Conservation (phyloP, 352 stramenopile species). For the Hyaloperonospora arabidopsidis region DNA sequence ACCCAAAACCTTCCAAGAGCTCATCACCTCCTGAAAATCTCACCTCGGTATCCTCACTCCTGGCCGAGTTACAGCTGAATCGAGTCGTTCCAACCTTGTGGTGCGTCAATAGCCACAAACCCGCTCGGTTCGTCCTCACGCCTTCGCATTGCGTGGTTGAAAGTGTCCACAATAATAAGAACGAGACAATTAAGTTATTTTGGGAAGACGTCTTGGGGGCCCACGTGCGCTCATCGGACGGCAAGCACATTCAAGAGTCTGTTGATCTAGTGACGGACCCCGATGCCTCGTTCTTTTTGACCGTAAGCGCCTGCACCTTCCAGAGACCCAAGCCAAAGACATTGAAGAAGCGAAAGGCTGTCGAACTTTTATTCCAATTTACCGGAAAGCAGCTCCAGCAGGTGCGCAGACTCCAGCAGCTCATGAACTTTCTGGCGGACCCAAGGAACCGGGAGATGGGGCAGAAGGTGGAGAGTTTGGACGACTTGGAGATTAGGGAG, state of each 20-base stretch:
- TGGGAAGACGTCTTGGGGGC: conserved; percentile 51
- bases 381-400: conserved; percentile 28
- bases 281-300: conserved; percentile 32
- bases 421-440: conserved; percentile 49
- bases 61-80: conserved; percentile 27
- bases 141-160: conserved; percentile 17
- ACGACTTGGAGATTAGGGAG: conserved; percentile 22
- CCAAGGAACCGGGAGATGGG: conserved; percentile 29
- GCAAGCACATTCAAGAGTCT: conserved; percentile 27
- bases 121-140: conserved; percentile 20
- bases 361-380: conserved; percentile 48
- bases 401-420: conserved; percentile 26
- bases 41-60: conserved; percentile 7
- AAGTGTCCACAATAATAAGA: conserved; percentile 4
- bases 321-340: conserved; percentile 20
- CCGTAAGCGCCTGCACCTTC: conserved; percentile 38
- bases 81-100: conserved; percentile 29
- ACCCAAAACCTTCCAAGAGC: too few species aligned
- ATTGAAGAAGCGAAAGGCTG: conserved; percentile 35
- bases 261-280: conserved; percentile 8
- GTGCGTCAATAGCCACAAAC: conserved; percentile 19
- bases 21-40: neutral
- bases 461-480: conserved; percentile 20
- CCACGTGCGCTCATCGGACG: conserved; percentile 41
- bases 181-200: conserved; percentile 18